A percentile compares a stretch with the other conserved stretches of the same genome.
Conservation (phyloP, 352 stramenopile species). For the Globisporangium nunn region DNA sequence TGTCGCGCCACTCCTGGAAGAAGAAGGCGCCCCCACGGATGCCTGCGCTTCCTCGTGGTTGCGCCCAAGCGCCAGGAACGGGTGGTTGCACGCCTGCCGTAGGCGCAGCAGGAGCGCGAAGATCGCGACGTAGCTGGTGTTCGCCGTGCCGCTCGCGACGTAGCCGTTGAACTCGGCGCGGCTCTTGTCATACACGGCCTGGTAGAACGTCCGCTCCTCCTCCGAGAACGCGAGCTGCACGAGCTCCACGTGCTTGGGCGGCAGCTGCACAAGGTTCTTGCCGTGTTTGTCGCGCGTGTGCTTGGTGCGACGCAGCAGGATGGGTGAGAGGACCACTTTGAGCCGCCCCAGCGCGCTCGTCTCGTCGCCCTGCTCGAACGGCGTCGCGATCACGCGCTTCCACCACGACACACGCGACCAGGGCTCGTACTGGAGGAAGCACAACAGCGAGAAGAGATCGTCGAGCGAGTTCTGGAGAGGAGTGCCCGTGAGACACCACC, state of each 20-base stretch:
- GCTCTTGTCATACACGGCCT: slow-evolving; percentile 78
- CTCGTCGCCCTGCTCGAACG: slow-evolving; percentile 71
- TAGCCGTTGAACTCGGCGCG: slow-evolving; percentile 87
- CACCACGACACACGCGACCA: slow-evolving; percentile 82
- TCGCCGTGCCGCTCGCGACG: slow-evolving; percentile 63
- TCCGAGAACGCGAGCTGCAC: slow-evolving; percentile 63
- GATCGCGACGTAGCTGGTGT: slow-evolving; percentile 84
- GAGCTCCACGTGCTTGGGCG: slow-evolving; percentile 60
- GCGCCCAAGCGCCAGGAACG: slow-evolving; percentile 74
- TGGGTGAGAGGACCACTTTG: slow-evolving; percentile 58
- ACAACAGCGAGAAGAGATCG: slow-evolving; percentile 82
- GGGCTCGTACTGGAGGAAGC: slow-evolving; percentile 80
- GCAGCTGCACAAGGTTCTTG: slow-evolving; percentile 63
- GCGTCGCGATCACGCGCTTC: slow-evolving; percentile 72
- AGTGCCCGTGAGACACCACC: slow-evolving; percentile 89
- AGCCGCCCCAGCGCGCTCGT: slow-evolving; percentile 44
- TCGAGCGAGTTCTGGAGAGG: slow-evolving; percentile 87
- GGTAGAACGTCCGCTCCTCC: slow-evolving; percentile 81
- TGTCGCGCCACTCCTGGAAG: neutral
- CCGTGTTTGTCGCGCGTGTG: slow-evolving; percentile 54
- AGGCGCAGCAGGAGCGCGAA: slow-evolving; percentile 84
- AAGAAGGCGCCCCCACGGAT: neutral
- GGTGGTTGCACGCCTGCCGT: slow-evolving; percentile 87
- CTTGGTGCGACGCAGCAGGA: slow-evolving; percentile 87
- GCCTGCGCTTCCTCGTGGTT: slow-evolving; percentile 39